phyloP scores from a whole-genome alignment of 192 early-diverging fungal species.

The Coemansia sp. region DNA sequence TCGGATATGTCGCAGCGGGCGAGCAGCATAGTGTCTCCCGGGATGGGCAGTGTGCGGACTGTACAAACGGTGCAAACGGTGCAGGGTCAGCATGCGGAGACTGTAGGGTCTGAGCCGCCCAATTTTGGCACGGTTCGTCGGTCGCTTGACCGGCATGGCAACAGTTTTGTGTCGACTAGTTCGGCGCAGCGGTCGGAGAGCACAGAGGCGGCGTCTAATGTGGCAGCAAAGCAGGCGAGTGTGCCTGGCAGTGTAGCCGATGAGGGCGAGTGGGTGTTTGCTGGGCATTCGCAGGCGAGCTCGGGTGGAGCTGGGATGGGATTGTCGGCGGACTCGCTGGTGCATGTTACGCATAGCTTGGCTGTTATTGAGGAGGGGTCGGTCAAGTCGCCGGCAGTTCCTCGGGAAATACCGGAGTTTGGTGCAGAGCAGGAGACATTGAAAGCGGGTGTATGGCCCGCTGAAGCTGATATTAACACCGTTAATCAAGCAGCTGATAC shows the following conservation, averaged over 20 bases:
- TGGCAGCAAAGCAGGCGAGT: conserved; percentile 1
- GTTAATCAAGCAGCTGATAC: neutral
- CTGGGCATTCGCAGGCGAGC: conserved; percentile 25
- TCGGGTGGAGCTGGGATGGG: conserved; percentile 8
- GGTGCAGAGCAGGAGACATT: too few species aligned
- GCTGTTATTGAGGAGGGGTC: conserved; percentile 21
- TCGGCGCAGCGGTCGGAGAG: conserved; percentile 4
- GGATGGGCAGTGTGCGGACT: conserved; percentile 17
- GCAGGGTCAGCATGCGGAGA: conserved; percentile 10
- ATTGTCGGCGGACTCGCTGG: conserved; percentile 32
- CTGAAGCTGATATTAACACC: too few species aligned
- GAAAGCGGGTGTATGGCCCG: neutral
- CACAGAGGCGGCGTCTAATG: neutral
- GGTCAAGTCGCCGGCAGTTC: neutral
- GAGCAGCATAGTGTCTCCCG: conserved; percentile 1
- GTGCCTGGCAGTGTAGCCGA: conserved; percentile 18
- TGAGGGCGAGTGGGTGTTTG: conserved; percentile 48
- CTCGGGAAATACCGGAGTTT: neutral
- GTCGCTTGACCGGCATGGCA: conserved; percentile 6
- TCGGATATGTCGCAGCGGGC: conserved; percentile 11
- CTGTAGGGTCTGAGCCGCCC: neutral
- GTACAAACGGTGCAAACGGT: conserved; percentile 18
- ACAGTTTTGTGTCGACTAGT: conserved; percentile 23
- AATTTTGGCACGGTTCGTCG: neutral
- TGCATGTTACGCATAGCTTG: conserved; percentile 21